A percentile compares a stretch with the other conserved stretches of the same genome.
phyloP scores from a whole-genome alignment of 768 basidiomycete genomes.

The Kwoniella shandongensis region DNA sequence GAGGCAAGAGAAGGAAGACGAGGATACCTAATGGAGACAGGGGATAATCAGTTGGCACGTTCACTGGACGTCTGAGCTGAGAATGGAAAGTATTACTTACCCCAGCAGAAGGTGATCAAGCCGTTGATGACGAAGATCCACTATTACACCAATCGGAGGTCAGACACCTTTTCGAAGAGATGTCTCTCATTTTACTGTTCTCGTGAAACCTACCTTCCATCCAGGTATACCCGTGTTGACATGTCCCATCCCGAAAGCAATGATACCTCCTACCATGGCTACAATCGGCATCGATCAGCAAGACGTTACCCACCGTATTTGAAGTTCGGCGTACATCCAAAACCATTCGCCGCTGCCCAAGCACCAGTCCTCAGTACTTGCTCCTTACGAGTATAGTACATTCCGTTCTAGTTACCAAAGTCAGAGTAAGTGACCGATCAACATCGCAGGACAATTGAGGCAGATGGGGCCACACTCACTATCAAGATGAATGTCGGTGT shows the following conservation, averaged over 20 bases:
- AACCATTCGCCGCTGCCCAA: constrained; percentile 5
- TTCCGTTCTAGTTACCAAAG: not conserved
- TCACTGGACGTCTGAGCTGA: constrained; percentile 1
- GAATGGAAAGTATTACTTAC: not conserved
- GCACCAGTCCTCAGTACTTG: constrained; percentile 5
- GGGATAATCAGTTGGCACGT: too few species aligned
- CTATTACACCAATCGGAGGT: not conserved
- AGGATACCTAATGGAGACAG: not conserved
- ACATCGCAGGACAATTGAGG: not conserved
- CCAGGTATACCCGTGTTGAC: constrained; percentile 7
- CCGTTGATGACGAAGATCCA: constrained; percentile 10
- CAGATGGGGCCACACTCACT: constrained; percentile 1
- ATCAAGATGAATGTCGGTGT: constrained; percentile 6
- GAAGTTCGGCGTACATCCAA: constrained; percentile 1
- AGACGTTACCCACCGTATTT: not conserved
- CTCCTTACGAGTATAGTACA: constrained; percentile 9
- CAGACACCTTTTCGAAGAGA: not conserved
- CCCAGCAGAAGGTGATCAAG: constrained; percentile 3
- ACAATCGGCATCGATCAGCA: not conserved
- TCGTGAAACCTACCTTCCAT: constrained; percentile 3
- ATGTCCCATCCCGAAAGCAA: constrained; percentile 8
- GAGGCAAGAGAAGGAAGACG: constrained; percentile 6
- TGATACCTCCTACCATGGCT: constrained; percentile 8
- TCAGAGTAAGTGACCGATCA: not conserved
- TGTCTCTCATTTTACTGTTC: not conserved